A percentile compares a stretch with the other conserved stretches of the same genome.
These are phyloP conservation scores for Mortierella sp. DNA, from an alignment of 371 early-diverging fungal species.

Conservation along the genomic window DNA sequence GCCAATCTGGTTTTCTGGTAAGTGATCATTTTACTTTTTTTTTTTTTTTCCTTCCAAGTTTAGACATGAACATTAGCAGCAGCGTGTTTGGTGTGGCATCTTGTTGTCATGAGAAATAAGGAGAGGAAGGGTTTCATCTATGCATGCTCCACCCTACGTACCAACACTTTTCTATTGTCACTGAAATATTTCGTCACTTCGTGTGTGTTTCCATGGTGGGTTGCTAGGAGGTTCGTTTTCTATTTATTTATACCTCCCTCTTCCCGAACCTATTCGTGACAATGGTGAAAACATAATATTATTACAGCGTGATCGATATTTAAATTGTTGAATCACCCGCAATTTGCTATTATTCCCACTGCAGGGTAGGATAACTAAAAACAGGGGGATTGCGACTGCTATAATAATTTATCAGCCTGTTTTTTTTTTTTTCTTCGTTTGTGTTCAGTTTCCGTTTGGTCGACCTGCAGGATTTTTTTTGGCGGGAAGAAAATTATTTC, in stretches of 20 bases:
- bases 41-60: not conserved
- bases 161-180: not conserved
- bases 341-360: not conserved
- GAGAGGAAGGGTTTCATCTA: slow-evolving; percentile 23
- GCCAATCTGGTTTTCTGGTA: slow-evolving; percentile 54
- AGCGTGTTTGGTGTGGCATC: not conserved
- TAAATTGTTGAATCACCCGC: not conserved
- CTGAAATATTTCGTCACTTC: not conserved
- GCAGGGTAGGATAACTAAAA: not conserved
- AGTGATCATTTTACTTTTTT: slow-evolving; percentile 13
- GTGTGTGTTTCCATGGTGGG: not conserved
- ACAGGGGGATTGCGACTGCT: slow-evolving; percentile 10
- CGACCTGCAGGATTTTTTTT: slow-evolving; percentile 20
- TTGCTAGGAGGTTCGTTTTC: not conserved
- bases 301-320: not conserved
- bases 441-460: slow-evolving; percentile 15
- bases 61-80: not conserved
- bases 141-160: not conserved
- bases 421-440: slow-evolving; percentile 9
- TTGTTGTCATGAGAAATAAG: slow-evolving; percentile 1
- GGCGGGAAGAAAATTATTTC: slow-evolving; percentile 23
- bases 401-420: not conserved
- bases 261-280: slow-evolving; percentile 11
- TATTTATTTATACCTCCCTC: not conserved
- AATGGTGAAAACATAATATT: slow-evolving; percentile 9